A percentile compares a stretch with the other conserved stretches of the same genome.
These are phyloP conservation scores for Talaromyces trachyspermus DNA, from an alignment of 495 filamentous ascomycete genomes.

Conservation along the genomic window DNA sequence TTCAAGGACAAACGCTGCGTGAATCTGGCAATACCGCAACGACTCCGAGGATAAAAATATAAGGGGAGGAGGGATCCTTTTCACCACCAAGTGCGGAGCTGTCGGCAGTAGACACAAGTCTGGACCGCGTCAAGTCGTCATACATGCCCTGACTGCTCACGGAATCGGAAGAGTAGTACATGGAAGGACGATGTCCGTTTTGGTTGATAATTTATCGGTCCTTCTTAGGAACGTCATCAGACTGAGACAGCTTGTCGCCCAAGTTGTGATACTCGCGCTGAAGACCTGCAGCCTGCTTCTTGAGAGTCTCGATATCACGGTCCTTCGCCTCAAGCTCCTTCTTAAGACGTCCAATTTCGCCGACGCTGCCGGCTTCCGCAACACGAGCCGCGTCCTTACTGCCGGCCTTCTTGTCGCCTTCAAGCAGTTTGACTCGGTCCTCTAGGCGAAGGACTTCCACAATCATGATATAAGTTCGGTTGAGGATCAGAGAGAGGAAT, in stretches of 20 bases:
- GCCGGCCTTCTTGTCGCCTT: slow-evolving; percentile 64
- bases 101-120: no score
- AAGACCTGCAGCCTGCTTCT: slow-evolving; percentile 76
- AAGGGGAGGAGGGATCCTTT: not conserved
- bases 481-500: slow-evolving; percentile 97
- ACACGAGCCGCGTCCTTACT: slow-evolving; percentile 63
- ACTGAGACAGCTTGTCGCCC: slow-evolving; percentile 63
- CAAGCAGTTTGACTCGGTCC: slow-evolving; percentile 80
- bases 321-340: slow-evolving; percentile 62
- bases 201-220: slow-evolving; percentile 42
- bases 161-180: not conserved
- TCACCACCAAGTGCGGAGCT: not conserved
- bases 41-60: not conserved
- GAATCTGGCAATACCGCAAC: not conserved
- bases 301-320: slow-evolving; percentile 68
- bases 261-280: slow-evolving; percentile 74
- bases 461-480: slow-evolving; percentile 98
- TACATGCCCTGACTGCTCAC: not conserved
- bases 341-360: slow-evolving; percentile 66
- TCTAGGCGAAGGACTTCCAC: slow-evolving; percentile 89
- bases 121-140: no score
- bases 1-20: not conserved
- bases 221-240: slow-evolving; percentile 56
- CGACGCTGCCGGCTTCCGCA: slow-evolving; percentile 57
- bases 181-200: not conserved